A percentile compares a stretch with the other conserved stretches of the same genome.
These are phyloP conservation scores for Trichoderma pleuroti DNA, from an alignment of 2,329 filamentous ascomycete species.

Conservation along the genomic window DNA sequence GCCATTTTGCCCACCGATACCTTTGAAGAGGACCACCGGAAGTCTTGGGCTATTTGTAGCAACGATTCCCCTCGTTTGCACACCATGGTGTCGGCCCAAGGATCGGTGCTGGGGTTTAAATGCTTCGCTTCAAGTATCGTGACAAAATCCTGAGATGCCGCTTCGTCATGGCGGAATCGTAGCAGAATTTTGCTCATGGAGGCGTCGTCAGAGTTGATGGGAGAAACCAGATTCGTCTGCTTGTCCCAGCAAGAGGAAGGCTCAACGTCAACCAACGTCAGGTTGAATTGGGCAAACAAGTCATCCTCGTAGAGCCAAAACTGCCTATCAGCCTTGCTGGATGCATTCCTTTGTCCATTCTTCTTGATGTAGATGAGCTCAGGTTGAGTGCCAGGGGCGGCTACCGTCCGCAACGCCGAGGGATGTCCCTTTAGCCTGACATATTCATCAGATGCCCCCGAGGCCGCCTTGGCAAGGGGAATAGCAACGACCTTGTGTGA, in stretches of 20 bases:
- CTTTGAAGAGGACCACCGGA: too few relatives aligned
- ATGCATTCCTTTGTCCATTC: not conserved
- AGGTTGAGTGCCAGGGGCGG: not conserved
- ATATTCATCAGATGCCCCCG: not conserved
- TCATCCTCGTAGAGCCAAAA: slow-evolving; percentile 3
- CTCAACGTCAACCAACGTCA: not conserved
- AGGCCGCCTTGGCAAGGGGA: not conserved
- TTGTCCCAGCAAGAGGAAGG: slow-evolving; percentile 11
- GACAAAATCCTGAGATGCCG: slow-evolving; percentile 1
- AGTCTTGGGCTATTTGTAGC: too few relatives aligned
- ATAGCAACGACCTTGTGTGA: not conserved
- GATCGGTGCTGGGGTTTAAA: too few relatives aligned
- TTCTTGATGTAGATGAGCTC: slow-evolving; percentile 7
- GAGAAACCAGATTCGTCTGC: not conserved
- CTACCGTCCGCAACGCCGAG: not conserved
- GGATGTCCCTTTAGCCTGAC: not conserved
- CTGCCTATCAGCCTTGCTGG: not conserved
- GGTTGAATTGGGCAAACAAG: not conserved
- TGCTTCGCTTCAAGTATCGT: not conserved
- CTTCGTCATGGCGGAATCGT: not conserved
- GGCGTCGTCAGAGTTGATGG: too few relatives aligned
- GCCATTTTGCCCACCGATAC: too few relatives aligned
- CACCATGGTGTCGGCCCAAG: too few relatives aligned
- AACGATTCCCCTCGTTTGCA: too few relatives aligned
- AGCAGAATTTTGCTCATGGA: not conserved